phyloP scores from a whole-genome alignment of 148 eudicot species.

The Camellia sinensis region DNA sequence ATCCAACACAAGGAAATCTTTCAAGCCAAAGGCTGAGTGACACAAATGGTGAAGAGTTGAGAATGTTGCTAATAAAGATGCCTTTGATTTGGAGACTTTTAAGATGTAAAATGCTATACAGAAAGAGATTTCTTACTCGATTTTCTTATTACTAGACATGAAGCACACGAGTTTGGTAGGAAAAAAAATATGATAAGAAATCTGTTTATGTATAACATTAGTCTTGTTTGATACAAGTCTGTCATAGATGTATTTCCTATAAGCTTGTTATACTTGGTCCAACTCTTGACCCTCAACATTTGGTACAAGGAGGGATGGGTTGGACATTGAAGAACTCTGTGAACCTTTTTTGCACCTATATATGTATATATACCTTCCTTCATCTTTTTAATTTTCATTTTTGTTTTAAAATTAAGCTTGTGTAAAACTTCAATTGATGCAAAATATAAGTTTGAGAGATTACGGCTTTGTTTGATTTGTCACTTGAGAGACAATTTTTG shows the following conservation, averaged over 20 bases:
- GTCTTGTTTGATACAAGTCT: no score
- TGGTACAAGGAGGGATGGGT: neutral
- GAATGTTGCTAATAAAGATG: neutral
- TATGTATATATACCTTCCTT: neutral
- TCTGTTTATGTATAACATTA: no score
- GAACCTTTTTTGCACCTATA: neutral
- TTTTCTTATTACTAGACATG: no score
- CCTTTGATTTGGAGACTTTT: neutral
- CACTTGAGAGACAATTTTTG: no score
- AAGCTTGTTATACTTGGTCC: neutral
- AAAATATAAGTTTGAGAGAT: neutral
- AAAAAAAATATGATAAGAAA: no score
- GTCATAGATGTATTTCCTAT: neutral
- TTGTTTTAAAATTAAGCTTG: neutral
- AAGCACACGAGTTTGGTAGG: no score
- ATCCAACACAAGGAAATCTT: neutral
- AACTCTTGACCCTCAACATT: neutral
- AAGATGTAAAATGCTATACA: neutral
- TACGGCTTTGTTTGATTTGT: neutral
- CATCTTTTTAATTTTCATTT: neutral
- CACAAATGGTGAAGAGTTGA: neutral
- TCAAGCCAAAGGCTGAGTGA: conserved; percentile 15
- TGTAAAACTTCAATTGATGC: neutral
- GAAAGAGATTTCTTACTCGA: no score
- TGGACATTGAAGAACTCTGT: neutral